Conservation (phyloP, 352 stramenopile species). For the Pythium apleroticum region DNA sequence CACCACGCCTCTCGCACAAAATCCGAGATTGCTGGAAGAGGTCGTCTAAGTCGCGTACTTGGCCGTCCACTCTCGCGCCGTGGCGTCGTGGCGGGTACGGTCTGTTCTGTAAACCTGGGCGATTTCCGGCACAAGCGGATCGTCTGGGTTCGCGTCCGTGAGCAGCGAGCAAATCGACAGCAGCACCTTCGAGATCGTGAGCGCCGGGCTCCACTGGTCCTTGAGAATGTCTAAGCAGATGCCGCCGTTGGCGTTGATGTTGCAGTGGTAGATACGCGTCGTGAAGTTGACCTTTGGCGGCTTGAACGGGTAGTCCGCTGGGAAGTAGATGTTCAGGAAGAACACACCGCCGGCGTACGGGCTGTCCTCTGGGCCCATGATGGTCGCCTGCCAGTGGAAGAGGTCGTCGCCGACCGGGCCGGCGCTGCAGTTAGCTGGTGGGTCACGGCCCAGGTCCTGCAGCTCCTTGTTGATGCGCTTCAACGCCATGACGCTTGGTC, state of each 20-base stretch:
- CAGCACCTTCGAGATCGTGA: slow-evolving; percentile 99
- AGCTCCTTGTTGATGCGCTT: slow-evolving; percentile 97
- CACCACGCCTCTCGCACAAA: slow-evolving; percentile 7
- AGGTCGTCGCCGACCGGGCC: slow-evolving; percentile 98
- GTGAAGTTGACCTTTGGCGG: slow-evolving; percentile 98
- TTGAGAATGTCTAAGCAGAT: slow-evolving; percentile 99
- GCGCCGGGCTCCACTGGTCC: slow-evolving; percentile 98
- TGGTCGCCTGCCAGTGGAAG: slow-evolving; percentile 97
- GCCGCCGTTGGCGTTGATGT: slow-evolving; percentile 99
- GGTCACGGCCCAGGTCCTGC: slow-evolving; percentile 93
- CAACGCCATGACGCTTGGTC: slow-evolving; percentile 72
- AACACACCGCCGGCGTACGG: slow-evolving; percentile 98
- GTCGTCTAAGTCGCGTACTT: slow-evolving; percentile 98
- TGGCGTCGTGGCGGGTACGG: slow-evolving; percentile 93
- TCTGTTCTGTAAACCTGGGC: slow-evolving; percentile 96
- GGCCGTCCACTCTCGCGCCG: slow-evolving; percentile 96
- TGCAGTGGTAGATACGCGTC: slow-evolving; percentile 99
- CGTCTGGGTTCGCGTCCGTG: slow-evolving; percentile 99
- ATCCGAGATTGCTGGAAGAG: slow-evolving; percentile 12
- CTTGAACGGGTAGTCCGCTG: slow-evolving; percentile 99
- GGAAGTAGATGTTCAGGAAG: slow-evolving; percentile 99
- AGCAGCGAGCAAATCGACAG: slow-evolving; percentile 99
- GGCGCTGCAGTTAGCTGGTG: slow-evolving; percentile 97
- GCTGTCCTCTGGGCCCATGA: slow-evolving; percentile 98
- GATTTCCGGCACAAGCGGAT: slow-evolving; percentile 94